These are phyloP conservation scores for Larix kaempferi DNA, from an alignment of 75 land plant species.

Conservation along the genomic window DNA sequence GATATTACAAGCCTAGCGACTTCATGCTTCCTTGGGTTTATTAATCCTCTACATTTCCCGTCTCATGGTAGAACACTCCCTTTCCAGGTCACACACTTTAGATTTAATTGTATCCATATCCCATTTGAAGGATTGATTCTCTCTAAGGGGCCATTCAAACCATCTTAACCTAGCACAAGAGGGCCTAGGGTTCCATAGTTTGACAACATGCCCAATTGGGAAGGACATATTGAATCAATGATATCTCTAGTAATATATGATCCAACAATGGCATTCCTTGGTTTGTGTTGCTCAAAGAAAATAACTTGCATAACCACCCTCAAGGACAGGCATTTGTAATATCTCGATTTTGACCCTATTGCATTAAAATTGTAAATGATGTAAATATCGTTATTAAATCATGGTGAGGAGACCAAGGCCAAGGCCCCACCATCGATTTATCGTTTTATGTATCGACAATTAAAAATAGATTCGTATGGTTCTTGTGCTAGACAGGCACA, in stretches of 20 bases:
- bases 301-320: conserved; percentile 18
- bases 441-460: too few relatives aligned
- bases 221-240: conserved; percentile 33
- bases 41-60: conserved; percentile 55
- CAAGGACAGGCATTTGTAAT: conserved; percentile 12
- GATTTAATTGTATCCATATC: conserved; percentile 36
- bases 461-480: too few relatives aligned
- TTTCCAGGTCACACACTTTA: conserved; percentile 59
- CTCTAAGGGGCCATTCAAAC: conserved; percentile 31
- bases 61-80: conserved; percentile 58
- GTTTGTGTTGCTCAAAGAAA: conserved; percentile 35
- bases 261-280: too few relatives aligned
- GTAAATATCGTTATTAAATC: too few relatives aligned
- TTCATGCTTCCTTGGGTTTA: conserved; percentile 25
- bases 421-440: too few relatives aligned
- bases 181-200: conserved; percentile 11
- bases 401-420: too few relatives aligned
- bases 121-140: conserved; percentile 31
- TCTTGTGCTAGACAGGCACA: too few relatives aligned
- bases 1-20: conserved; percentile 31
- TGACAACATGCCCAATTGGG: conserved; percentile 6
- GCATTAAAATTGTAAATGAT: too few relatives aligned
- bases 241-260: too few relatives aligned
- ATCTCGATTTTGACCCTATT: too few relatives aligned
- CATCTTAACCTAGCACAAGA: background rate